A percentile compares a stretch with the other conserved stretches of the same genome.
Evolutionary conservation across 805 yeast genomes (phyloP).

Genomic region (Nakazawaea ernobii): DNA sequence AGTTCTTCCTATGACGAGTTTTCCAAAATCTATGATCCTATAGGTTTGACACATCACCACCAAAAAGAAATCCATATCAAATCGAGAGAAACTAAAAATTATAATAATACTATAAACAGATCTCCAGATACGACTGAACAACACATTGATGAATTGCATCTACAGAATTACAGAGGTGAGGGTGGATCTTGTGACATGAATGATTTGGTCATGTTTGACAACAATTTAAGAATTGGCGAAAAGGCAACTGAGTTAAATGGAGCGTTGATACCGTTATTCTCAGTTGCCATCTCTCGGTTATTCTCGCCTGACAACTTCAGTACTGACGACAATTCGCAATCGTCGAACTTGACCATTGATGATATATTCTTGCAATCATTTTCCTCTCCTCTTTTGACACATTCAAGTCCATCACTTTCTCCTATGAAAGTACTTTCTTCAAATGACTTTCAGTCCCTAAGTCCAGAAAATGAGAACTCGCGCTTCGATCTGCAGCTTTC

Average conservation of each 20-base stretch:
- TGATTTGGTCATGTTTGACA: not conserved
- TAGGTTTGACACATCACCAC: not conserved
- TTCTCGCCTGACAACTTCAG: not conserved
- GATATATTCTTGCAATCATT: constrained; percentile 9
- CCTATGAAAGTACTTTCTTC: too few species aligned
- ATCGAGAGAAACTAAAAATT: too few species aligned
- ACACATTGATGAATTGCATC: too few species aligned
- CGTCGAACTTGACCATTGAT: constrained; percentile 6
- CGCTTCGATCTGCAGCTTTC: constrained; percentile 2
- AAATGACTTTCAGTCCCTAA: not conserved
- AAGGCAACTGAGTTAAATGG: not conserved
- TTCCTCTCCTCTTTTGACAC: constrained; percentile 2
- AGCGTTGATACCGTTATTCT: not conserved
- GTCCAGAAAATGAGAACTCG: not conserved
- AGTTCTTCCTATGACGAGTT: constrained; percentile 19
- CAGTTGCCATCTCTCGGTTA: constrained; percentile 1
- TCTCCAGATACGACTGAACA: too few species aligned
- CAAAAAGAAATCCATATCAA: not conserved
- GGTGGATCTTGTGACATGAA: not conserved
- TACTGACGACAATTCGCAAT: not conserved
- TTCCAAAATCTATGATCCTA: constrained; percentile 1
- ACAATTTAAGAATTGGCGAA: too few species aligned
- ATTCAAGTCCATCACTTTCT: not conserved
- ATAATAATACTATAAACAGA: too few species aligned
- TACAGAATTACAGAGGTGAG: too few species aligned